Evolutionary conservation across 805 yeast species (phyloP), one percentile per base, ranked within the genome.

Genomic region (Candida oleophila): DNA sequence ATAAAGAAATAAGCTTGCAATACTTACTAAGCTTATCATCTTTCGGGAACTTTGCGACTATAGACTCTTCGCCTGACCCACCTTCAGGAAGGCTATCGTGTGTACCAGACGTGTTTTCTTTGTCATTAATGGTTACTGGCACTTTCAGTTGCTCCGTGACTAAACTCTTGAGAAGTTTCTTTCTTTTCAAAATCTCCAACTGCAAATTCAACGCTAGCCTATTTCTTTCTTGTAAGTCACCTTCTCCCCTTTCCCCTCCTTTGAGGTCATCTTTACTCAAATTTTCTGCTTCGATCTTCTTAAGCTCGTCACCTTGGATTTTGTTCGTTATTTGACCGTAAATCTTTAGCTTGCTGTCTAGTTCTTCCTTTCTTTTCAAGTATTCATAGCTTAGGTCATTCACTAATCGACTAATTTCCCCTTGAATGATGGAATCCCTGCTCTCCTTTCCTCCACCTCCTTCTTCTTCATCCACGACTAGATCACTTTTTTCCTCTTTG

Each of bases 351-450:
- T 39, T 51, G 42, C 49, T 44, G 7, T 53, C 50, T 16, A 68
- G 52, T 30, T 68, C 71, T 19, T 71, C 66, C 46, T 57, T 55
- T 43, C 62, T 55, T 39, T 63, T 64, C 30, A 70, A 54, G 15
- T 55, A 54, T 51, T 69, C 75, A 44, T 60, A 72, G 4, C 65
- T 57, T 44, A 71, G 56, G 49, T 72, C 76, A 43, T 71, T 71
- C n/a, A 64, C 48, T 38, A 72, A 55, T 22, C 76, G 54, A 46
- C 59, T 57, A 19, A 72, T 68, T 48, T 72, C 77, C 16, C 68
- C 76, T 50, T 72, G 76, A 18, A 72, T 61, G 9, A 71, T 55
- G 42, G 56, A 50, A 49, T 69, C 74, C 40, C 62, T 49, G 5
- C 18, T 30, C 19, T 38, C 46, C 9, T 46, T 32, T 14, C 19